Evolutionary conservation across 2,329 filamentous ascomycete genomes (phyloP).

Genomic region (Calonectria pseudoturangicola): DNA sequence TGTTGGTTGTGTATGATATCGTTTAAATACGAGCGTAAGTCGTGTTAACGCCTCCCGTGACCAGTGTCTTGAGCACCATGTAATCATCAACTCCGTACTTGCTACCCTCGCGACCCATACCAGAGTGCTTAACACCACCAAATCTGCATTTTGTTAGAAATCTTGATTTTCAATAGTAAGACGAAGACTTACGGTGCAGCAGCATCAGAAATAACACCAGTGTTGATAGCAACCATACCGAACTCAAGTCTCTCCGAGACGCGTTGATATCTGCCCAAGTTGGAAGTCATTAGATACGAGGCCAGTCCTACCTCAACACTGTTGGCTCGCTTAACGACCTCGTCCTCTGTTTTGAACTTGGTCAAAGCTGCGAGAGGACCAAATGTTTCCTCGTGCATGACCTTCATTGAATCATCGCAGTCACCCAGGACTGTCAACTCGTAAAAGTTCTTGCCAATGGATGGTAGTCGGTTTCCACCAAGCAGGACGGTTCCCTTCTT

Average conservation of each 20-base stretch:
- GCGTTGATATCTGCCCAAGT: slow-evolving; percentile 79
- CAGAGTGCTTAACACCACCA: slow-evolving; percentile 77
- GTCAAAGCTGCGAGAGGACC: slow-evolving; percentile 12
- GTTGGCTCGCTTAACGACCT: slow-evolving; percentile 20
- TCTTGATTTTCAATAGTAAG: not conserved
- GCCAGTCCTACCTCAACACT: slow-evolving; percentile 10
- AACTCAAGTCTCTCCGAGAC: slow-evolving; percentile 81
- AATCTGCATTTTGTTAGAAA: slow-evolving; percentile 61
- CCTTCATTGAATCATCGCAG: slow-evolving; percentile 16
- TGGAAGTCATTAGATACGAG: slow-evolving; percentile 9
- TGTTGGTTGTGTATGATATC: not conserved
- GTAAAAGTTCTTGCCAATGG: slow-evolving; percentile 21
- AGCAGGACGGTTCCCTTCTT: slow-evolving; percentile 12
- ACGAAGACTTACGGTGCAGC: slow-evolving; percentile 50
- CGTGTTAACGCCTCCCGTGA: slow-evolving; percentile 58
- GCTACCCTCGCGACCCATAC: slow-evolving; percentile 77
- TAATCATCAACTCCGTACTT: slow-evolving; percentile 78
- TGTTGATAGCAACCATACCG: slow-evolving; percentile 81
- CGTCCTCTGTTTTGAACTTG: slow-evolving; percentile 15
- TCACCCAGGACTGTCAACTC: slow-evolving; percentile 16
- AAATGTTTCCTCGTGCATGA: slow-evolving; percentile 11
- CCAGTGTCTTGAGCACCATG: slow-evolving; percentile 73
- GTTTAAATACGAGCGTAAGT: slow-evolving; percentile 62
- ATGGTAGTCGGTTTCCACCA: not conserved
- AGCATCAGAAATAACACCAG: slow-evolving; percentile 63